These are phyloP conservation scores for Sanghuangporus sanghuang DNA, from an alignment of 1,284 basidiomycete species.

Conservation along the genomic window DNA sequence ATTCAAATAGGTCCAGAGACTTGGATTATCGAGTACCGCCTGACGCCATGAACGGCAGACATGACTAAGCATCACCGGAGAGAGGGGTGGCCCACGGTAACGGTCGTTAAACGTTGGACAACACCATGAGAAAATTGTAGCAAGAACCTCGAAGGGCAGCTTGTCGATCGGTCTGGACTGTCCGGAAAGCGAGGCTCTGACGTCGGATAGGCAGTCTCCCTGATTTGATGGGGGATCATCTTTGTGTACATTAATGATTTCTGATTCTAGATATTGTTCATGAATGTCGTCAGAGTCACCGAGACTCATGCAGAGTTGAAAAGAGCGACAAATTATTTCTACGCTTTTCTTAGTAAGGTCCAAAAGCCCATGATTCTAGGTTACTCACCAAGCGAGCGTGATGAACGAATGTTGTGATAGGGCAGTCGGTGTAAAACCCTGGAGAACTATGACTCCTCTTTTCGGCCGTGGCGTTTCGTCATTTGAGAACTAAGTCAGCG, in stretches of 20 bases:
- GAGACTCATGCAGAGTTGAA: neutral
- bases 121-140: neutral
- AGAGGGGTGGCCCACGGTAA: neutral
- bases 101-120: neutral
- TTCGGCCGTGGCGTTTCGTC: too few species aligned
- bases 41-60: neutral
- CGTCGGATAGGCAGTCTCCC: neutral
- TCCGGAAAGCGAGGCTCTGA: neutral
- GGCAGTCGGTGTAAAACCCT: neutral
- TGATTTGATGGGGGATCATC: neutral
- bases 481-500: too few species aligned
- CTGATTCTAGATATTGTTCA: neutral
- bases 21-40: neutral
- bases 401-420: neutral
- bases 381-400: neutral
- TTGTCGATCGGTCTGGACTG: neutral
- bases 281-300: neutral
- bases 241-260: neutral
- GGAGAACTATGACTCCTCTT: too few species aligned
- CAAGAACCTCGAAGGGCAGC: neutral
- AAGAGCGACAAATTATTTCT: neutral
- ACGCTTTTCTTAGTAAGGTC: too few species aligned
- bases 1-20: constrained; percentile 4
- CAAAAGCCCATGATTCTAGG: neutral
- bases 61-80: neutral